Base-by-base conservation (phyloP, 768 basidiomycete species). In the Leccinum disarticulatum region DNA sequence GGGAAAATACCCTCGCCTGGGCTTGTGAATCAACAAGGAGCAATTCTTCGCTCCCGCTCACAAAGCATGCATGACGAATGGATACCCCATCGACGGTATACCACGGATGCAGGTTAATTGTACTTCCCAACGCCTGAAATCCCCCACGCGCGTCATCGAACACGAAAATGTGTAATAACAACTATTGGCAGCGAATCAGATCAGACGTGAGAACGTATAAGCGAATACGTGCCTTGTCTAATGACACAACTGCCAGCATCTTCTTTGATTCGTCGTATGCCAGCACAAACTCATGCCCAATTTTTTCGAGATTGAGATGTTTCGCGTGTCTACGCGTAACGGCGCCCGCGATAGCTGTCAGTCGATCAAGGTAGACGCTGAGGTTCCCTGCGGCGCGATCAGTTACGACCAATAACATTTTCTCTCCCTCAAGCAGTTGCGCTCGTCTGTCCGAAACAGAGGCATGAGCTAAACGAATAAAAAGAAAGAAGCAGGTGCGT, bases 231-330 rank as follows among this genome's bases (percentile, higher is more conserved):
- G 78, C 83, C 73, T 79, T 83, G 5, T 71, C 72, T 0, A 75
- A 66, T 6, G 77, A 72, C 56, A 82, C 79, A 0, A 85, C 58
- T 0, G 78, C 77, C 19, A 87, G 63, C 68, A 81, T 77, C 2
- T 80, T 77, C 61, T 77, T 82, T 10, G 73, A 67, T 62, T 86
- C 84, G 50, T 87, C 83, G 59, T 78, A 84, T 0, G 84, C 75
- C 4, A 85, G 54, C 8, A 81, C n/a, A 50, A 77, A 73, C 6
- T 79, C 73, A 3, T 74, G 66, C 0, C 81, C 83, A 14, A 84
- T 74, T 64, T 80, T 83, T 58, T 80, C 78, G 7, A 74, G 76
- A 56, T 77, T 74, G 14, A 85, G 66, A 0, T 19, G 33, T 53
- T 78, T 78, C 35, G 72, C 68, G 6, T 57, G 56, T 1, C 65